These are phyloP conservation scores for Asterophora lycoperdoides DNA, from an alignment of 768 basidiomycete genomes.

Conservation along the genomic window DNA sequence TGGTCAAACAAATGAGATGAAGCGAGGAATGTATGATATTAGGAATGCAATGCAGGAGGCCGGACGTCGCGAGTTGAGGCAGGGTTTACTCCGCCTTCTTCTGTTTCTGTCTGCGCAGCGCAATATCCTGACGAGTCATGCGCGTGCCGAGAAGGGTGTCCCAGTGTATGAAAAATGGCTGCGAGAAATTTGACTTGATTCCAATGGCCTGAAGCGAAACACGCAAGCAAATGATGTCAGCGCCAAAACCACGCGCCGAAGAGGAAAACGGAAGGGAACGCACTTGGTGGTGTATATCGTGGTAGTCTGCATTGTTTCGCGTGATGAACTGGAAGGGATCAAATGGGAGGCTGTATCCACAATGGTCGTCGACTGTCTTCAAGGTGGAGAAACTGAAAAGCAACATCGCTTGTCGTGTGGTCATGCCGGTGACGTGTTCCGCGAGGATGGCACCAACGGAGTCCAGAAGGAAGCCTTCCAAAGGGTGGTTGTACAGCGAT, in stretches of 20 bases:
- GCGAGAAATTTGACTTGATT: conserved; percentile 93
- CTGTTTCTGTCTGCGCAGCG: conserved; percentile 40
- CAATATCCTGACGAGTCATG: conserved; percentile 69
- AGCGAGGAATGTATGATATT: neutral
- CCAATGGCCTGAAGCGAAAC: conserved; percentile 76
- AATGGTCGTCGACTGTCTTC: conserved; percentile 96
- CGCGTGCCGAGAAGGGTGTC: conserved; percentile 81
- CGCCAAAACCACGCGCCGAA: neutral
- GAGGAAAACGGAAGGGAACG: conserved; percentile 13
- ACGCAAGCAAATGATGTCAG: neutral
- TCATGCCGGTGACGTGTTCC: conserved; percentile 63
- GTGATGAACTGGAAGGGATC: conserved; percentile 88
- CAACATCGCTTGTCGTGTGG: conserved; percentile 76
- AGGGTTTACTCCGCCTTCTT: conserved; percentile 25
- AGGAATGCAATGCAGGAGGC: neutral
- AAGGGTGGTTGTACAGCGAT: conserved; percentile 93
- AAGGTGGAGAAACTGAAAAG: conserved; percentile 80
- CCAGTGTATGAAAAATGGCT: conserved; percentile 97
- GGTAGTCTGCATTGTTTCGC: conserved; percentile 91
- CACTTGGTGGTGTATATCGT: conserved; percentile 97
- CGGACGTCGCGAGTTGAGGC: neutral
- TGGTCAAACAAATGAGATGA: too few species aligned
- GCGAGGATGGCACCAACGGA: conserved; percentile 76
- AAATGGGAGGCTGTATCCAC: conserved; percentile 84
- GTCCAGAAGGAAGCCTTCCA: conserved; percentile 92